Conservation (phyloP, 495 filamentous ascomycete species). For the Neurospora sp. region DNA sequence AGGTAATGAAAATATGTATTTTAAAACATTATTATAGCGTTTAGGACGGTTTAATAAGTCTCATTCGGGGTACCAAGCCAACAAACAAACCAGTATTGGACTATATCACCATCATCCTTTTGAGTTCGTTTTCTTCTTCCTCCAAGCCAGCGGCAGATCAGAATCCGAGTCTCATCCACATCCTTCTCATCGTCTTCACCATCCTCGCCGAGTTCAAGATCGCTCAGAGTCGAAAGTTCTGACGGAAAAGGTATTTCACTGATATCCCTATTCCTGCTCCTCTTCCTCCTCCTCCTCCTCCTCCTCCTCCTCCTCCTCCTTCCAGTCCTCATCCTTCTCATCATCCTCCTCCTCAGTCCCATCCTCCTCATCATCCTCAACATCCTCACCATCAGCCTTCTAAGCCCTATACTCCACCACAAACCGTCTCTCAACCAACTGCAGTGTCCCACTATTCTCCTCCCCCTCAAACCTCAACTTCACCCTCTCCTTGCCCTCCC, state of each 20-base stretch:
- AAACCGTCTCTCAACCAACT: constrained; percentile 65
- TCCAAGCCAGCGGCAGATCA: background rate
- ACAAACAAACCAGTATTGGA: too few species aligned
- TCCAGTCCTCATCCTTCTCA: background rate
- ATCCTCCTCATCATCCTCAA: background rate
- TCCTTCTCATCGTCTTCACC: too few species aligned
- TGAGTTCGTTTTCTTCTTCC: background rate
- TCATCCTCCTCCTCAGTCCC: background rate
- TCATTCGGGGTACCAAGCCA: too few species aligned
- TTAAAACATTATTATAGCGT: too few species aligned
- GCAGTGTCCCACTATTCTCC: constrained; percentile 69
- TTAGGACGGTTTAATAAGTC: too few species aligned
- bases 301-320: background rate
- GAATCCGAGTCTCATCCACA: too few species aligned
- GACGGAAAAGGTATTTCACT: background rate
- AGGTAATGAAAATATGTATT: too few species aligned
- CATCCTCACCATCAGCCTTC: constrained; percentile 5
- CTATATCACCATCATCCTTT: too few species aligned
- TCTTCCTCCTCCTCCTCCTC: background rate
- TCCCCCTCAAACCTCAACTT: constrained; percentile 77
- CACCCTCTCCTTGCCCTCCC: constrained; percentile 30
- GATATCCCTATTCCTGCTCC: too few species aligned
- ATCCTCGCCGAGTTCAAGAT: background rate
- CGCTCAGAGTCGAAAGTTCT: background rate
- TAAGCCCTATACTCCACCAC: constrained; percentile 57